phyloP scores from a whole-genome alignment of 352 stramenopile genomes.

The Peronospora belbahrii region DNA sequence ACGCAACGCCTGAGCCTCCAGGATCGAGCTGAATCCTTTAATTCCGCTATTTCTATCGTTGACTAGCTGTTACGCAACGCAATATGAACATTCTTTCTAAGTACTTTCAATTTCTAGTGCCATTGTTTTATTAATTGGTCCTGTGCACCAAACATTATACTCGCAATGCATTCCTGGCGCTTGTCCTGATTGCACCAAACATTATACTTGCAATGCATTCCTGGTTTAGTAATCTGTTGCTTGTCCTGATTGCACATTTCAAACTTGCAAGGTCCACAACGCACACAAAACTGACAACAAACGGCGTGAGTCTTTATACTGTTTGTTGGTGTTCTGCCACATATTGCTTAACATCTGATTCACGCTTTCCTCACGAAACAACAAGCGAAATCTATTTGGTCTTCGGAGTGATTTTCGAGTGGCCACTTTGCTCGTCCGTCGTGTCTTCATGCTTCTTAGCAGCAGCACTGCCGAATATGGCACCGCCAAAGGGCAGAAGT shows the following conservation, averaged over 20 bases:
- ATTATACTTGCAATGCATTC: constrained; percentile 86
- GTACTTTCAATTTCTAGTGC: too few relatives aligned
- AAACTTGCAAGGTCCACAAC: constrained; percentile 78
- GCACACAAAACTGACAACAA: constrained; percentile 1
- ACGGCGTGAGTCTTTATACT: constrained; percentile 9
- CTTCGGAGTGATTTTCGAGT: constrained; percentile 36
- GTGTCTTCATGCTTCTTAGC: constrained; percentile 3
- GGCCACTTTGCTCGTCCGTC: constrained; percentile 7
- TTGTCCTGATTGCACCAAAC: too few relatives aligned
- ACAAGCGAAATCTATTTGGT: constrained; percentile 17
- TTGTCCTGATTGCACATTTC: constrained; percentile 84
- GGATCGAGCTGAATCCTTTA: constrained; percentile 21
- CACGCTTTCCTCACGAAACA: not conserved
- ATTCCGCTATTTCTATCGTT: constrained; percentile 25
- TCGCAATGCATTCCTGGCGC: too few relatives aligned
- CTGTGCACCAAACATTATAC: too few relatives aligned
- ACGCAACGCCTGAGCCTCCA: constrained; percentile 12
- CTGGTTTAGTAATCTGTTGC: constrained; percentile 78
- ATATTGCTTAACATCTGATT: constrained; percentile 1
- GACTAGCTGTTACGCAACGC: constrained; percentile 12
- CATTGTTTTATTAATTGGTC: too few relatives aligned
- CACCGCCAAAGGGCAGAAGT: constrained; percentile 62
- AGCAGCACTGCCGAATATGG: constrained; percentile 22
- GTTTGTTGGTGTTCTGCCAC: constrained; percentile 12
- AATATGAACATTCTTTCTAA: too few relatives aligned